Percentiles rank a stretch among this genome's conserved stretches.
These are phyloP conservation scores for Chalciporus sp. DNA, from an alignment of 1,284 basidiomycete species.

Conservation along the genomic window DNA sequence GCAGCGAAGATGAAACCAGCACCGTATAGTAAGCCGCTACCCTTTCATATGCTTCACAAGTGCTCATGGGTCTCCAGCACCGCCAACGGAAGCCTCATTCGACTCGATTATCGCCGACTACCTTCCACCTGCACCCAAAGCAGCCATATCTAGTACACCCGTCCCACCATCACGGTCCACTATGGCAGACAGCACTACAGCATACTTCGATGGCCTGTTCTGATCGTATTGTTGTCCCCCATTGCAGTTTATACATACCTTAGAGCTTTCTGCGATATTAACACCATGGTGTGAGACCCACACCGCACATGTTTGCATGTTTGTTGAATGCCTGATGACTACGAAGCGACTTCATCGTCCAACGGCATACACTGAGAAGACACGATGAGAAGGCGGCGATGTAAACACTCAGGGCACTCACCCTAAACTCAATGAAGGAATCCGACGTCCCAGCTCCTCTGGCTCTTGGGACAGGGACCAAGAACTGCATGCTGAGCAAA, in stretches of 20 bases:
- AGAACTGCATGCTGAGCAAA: constrained; percentile 81
- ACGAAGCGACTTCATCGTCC: constrained; percentile 31
- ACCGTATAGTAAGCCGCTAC: constrained; percentile 45
- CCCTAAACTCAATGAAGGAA: constrained; percentile 84
- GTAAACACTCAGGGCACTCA: constrained; percentile 40
- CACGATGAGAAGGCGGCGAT: constrained; percentile 15
- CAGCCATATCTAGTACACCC: constrained; percentile 15
- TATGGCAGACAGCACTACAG: constrained; percentile 25
- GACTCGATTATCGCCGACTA: constrained; percentile 76
- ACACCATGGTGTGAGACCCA: not conserved
- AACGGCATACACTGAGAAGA: constrained; percentile 31
- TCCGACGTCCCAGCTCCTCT: constrained; percentile 47
- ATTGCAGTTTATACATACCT: constrained; percentile 14
- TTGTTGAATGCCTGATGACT: not conserved
- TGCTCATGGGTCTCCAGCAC: constrained; percentile 31
- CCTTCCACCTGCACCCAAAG: constrained; percentile 39
- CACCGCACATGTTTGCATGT: not conserved
- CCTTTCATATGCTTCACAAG: not conserved
- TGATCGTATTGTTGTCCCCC: constrained; percentile 24
- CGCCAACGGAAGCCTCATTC: constrained; percentile 52
- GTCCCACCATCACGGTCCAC: constrained; percentile 13
- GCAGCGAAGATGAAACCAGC: constrained; percentile 60
- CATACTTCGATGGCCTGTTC: constrained; percentile 48
- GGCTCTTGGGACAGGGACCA: constrained; percentile 70
- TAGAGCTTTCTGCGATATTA: constrained; percentile 15